Evolutionary conservation across 805 yeast species (phyloP).

Genomic region (Candida takata): DNA sequence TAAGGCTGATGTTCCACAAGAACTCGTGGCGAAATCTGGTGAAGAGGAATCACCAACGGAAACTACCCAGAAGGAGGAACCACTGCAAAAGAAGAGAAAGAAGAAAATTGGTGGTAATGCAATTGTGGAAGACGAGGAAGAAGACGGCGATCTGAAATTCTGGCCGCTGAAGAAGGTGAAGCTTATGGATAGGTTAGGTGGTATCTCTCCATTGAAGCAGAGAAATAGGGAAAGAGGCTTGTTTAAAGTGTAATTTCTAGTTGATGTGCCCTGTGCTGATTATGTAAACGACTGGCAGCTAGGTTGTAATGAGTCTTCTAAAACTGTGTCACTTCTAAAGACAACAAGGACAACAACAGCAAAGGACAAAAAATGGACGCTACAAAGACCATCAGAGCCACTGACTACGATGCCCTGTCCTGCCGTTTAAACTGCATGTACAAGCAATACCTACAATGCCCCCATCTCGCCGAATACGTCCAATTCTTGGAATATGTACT

Average conservation of each 20-base stretch:
- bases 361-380: not conserved
- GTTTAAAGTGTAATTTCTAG: conserved; percentile 16
- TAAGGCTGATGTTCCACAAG: no score
- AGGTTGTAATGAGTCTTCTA: no score
- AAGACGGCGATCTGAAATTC: conserved; percentile 10
- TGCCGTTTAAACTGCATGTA: conserved; percentile 50
- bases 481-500: conserved; percentile 17
- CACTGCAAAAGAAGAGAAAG: conserved; percentile 9
- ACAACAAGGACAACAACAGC: not conserved
- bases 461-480: conserved; percentile 12
- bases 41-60: conserved; percentile 9
- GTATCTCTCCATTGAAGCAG: conserved; percentile 23
- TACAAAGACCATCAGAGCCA: conserved; percentile 23
- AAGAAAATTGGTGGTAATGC: conserved; percentile 18
- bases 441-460: conserved; percentile 41
- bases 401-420: conserved; percentile 68
- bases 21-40: no score
- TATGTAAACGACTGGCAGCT: no score
- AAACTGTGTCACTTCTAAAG: no score
- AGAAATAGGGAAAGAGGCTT: conserved; percentile 21
- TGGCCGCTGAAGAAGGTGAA: conserved; percentile 21
- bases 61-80: not conserved
- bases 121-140: conserved; percentile 15
- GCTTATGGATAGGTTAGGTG: conserved; percentile 20
- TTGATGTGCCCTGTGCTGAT: not conserved